Evolutionary conservation across 805 yeast species (phyloP), one percentile per base, ranked within the genome.

Genomic region (Lipomyces spencermartinsiae): DNA sequence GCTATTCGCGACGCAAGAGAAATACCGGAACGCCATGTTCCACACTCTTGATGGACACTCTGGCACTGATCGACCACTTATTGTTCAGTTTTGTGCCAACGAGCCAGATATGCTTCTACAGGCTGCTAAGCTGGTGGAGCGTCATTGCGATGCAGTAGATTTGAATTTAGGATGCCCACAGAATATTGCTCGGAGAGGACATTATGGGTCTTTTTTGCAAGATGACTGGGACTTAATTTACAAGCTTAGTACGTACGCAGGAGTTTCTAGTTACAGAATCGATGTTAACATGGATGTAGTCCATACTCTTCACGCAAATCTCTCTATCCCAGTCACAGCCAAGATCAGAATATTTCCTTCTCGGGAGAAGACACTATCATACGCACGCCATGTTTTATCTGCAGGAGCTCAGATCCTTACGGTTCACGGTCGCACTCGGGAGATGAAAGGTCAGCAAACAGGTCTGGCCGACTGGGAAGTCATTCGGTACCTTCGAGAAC

Each of bases 331-430:
- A 0, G 97, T 95, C 14, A 95, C 99, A 0, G 98, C 98, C 1
- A 95, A 95, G 79, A 94, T 95, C 61, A 83, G 99, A 69, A 91
- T 95, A 1, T 95, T 87, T 75, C 93, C 92, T 54, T 94, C 90
- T 73, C 85, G 88, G 83, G 89, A 90, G 65, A 93, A 93, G 81
- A 86, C 94, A 1, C 82, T 95, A 63, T 89, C 85, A 53, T 95
- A 95, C 76, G 98, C 99, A 4, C 87, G 86, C 77, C 88, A 91
- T 92, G 93, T 95, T 34, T 82, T 95, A 25, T 84, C 83, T 68
- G 97, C 98, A 0, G 99, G 99, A 10, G 99, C 99, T 0, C 97
- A 93, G 79, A 91, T 94, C 78, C 81, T 95, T 51, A 93, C 98
- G 0, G 90, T 95, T 8, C 99, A 95, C 78, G 98, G 98, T 1